Evolutionary conservation across 257 asterid genomes (phyloP), one percentile per base, ranked within the genome.

Genomic region (Solanum paucissectum): DNA sequence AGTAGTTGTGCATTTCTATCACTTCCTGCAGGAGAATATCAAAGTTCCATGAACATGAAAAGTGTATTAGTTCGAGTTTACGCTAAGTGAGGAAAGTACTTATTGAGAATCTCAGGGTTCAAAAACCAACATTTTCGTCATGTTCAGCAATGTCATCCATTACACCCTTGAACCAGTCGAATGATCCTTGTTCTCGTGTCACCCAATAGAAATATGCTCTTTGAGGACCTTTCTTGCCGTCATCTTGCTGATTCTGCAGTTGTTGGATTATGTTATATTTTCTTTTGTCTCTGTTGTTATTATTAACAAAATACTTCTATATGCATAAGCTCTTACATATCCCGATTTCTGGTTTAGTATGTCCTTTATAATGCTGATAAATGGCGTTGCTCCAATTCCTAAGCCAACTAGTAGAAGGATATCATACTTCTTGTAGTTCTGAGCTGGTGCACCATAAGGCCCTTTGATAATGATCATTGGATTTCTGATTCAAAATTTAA

Each of bases 341-440:
- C 82, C 77, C 20, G 93, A 81, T 86, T 92, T 91, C 10, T 83
- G 89, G 91, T 97, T 92, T 64, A 95, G 90, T 44, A 95, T 93
- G 82, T 97, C 98, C 87, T 95, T 95, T 10, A 97, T 89, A 73
- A 97, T 95, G 93, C 98, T 95, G 86, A 97, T 90, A 79, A 97
- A 93, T 32, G 99, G 98, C 3, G 99, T 97, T 66, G 98, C 99
- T 76, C 99, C 98, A 12, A 95, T 95, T n/a, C 99, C 98, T 88
- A 97, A 88, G 66, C 99, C 99, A 27, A 97, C 86, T 37, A 97
- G 98, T 83, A 97, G 90, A 87, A 97, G 96, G 69, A 93, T 89
- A 90, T 95, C 98, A 25, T 92, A 97, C 73, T 95, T 95, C 93
- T 91, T 95, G 95, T 95, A 97, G 75, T 94, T 91, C 92, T 97